These are phyloP conservation scores for Xerocomus brunneocitrinus DNA, from an alignment of 768 basidiomycete genomes.

Conservation along the genomic window DNA sequence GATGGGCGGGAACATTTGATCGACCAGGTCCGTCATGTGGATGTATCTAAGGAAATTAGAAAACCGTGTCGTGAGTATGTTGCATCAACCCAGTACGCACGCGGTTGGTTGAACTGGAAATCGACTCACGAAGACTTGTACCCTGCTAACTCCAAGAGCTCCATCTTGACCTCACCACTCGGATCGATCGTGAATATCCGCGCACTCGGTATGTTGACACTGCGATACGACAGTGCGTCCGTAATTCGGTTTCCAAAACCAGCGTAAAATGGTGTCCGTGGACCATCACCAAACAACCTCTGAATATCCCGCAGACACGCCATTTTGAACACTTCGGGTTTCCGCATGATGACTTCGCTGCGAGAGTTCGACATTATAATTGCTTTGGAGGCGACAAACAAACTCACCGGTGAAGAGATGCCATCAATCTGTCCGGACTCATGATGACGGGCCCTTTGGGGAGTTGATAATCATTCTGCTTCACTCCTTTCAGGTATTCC, in stretches of 20 bases:
- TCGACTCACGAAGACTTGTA: constrained; percentile 87
- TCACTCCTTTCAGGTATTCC: constrained; percentile 90
- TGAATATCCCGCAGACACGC: constrained; percentile 95
- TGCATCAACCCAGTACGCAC: background rate
- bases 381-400: background rate
- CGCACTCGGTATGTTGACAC: constrained; percentile 89
- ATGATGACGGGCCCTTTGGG: constrained; percentile 98
- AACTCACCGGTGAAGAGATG: constrained; percentile 84
- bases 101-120: background rate
- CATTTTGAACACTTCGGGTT: constrained; percentile 99
- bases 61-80: background rate
- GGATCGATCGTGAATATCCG: constrained; percentile 98
- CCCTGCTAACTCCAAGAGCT: constrained; percentile 91
- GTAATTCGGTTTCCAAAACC: constrained; percentile 99
- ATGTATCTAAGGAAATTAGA: constrained; percentile 63
- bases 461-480: constrained; percentile 93
- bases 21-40: constrained; percentile 98
- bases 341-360: constrained; percentile 97
- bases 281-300: constrained; percentile 72
- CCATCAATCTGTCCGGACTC: constrained; percentile 95
- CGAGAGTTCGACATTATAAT: background rate
- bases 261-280: constrained; percentile 83
- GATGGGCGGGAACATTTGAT: constrained; percentile 98
- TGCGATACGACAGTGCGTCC: constrained; percentile 95
- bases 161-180: constrained; percentile 92